Conservation (phyloP, 331 rosid species). For the Acacia pycnantha region DNA sequence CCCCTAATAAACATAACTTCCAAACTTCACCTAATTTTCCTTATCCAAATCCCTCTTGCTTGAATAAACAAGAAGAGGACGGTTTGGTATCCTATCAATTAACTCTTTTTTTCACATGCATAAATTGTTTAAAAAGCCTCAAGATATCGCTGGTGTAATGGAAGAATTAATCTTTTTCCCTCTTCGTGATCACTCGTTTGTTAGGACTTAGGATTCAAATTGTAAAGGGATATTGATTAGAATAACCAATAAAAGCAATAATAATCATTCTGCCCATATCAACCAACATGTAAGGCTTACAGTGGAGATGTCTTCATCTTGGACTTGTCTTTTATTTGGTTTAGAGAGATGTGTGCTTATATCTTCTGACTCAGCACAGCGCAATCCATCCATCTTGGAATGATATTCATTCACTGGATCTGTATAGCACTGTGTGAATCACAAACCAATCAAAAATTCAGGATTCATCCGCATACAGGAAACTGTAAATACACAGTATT, state of each 20-base stretch:
- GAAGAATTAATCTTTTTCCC: constrained; percentile 24
- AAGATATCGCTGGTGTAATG: not conserved
- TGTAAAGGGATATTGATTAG: not conserved
- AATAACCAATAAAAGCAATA: constrained; percentile 18
- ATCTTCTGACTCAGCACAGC: constrained; percentile 65
- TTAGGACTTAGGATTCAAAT: constrained; percentile 4
- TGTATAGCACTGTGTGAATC: constrained; percentile 60
- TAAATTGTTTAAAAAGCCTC: not conserved
- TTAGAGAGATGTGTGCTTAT: constrained; percentile 40
- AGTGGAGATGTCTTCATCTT: constrained; percentile 35
- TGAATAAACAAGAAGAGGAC: too few relatives aligned
- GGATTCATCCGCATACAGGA: not conserved
- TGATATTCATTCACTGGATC: constrained; percentile 78
- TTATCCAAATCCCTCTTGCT: too few relatives aligned
- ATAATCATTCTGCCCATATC: constrained; percentile 6
- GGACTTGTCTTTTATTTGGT: constrained; percentile 42
- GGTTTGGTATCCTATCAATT: too few relatives aligned
- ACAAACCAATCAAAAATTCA: constrained; percentile 26
- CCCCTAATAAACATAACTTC: too few relatives aligned
- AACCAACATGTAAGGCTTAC: constrained; percentile 33
- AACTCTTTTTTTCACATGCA: not conserved
- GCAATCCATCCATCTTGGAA: constrained; percentile 63
- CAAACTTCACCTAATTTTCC: too few relatives aligned
- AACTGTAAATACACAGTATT: constrained; percentile 9
- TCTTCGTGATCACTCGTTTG: not conserved